phyloP scores from a whole-genome alignment of 345 rosid genomes.

The Anacardium occidentale region DNA sequence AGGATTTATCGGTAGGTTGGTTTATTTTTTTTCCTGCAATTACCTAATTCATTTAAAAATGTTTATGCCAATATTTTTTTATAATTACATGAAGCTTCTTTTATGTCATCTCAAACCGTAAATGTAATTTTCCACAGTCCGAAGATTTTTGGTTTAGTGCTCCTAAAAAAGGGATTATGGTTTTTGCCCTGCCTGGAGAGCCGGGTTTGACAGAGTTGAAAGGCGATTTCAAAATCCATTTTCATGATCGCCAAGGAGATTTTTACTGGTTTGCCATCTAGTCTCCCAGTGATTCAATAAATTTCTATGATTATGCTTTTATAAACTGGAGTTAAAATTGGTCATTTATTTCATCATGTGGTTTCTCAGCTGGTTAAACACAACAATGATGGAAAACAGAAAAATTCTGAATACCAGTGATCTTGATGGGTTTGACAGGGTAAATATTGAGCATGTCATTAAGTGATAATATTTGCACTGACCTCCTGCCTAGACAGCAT shows the following conservation, averaged over 20 bases:
- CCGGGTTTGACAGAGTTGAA: slow-evolving; percentile 75
- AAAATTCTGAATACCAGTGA: slow-evolving; percentile 57
- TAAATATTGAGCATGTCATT: slow-evolving; percentile 20
- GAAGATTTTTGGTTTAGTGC: slow-evolving; percentile 91
- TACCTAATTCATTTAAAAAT: background rate
- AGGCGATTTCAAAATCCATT: slow-evolving; percentile 83
- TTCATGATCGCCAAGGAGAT: slow-evolving; percentile 92
- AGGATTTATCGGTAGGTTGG: slow-evolving; percentile 61
- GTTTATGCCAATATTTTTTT: background rate
- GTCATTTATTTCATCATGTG: slow-evolving; percentile 9
- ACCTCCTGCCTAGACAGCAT: background rate
- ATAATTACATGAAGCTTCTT: background rate
- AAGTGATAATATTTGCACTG: background rate
- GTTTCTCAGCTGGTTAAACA: slow-evolving; percentile 73
- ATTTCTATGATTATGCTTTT: slow-evolving; percentile 5
- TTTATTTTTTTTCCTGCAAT: slow-evolving; percentile 9
- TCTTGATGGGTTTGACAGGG: slow-evolving; percentile 81
- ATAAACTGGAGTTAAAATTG: slow-evolving; percentile 8
- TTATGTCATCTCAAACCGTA: background rate
- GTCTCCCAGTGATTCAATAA: background rate
- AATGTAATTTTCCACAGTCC: slow-evolving; percentile 40
- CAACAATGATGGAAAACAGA: slow-evolving; percentile 80
- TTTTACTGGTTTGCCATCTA: slow-evolving; percentile 70
- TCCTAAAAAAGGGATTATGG: slow-evolving; percentile 86
- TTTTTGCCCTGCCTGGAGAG: slow-evolving; percentile 85